These are phyloP conservation scores for Ulvella scutata DNA, from an alignment of 139 green algal species.

Conservation along the genomic window DNA sequence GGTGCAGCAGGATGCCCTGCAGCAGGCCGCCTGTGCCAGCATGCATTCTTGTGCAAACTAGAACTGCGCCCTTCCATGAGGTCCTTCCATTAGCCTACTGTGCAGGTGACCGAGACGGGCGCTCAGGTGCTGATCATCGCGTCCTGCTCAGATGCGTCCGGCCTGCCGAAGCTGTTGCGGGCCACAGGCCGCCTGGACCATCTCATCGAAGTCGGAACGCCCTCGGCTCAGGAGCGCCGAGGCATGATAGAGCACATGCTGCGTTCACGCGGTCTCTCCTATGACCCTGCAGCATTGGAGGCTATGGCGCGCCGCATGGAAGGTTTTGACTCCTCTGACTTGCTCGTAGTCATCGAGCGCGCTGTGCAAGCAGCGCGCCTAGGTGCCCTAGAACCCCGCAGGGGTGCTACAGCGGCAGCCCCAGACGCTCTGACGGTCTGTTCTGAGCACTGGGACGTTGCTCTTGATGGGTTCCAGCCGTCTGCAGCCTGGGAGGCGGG, in stretches of 20 bases:
- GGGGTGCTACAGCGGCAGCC: conserved; percentile 3
- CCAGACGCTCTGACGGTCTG: conserved; percentile 11
- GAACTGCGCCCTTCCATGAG: no score
- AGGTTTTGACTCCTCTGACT: conserved; percentile 56
- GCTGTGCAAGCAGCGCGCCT: conserved; percentile 28
- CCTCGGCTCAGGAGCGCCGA: not conserved
- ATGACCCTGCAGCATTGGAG: not conserved
- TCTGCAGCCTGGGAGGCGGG: conserved; percentile 44
- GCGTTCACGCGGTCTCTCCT: not conserved
- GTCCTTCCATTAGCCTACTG: no score
- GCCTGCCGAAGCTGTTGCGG: not conserved
- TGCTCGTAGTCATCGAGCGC: conserved; percentile 50
- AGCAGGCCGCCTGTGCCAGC: no score
- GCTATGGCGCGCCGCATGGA: conserved; percentile 28
- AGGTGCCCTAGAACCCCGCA: not conserved
- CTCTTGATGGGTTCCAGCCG: conserved; percentile 40
- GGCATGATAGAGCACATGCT: conserved; percentile 5
- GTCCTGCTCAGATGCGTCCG: not conserved
- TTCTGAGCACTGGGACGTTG: conserved; percentile 23
- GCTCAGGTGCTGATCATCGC: not conserved
- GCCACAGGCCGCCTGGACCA: not conserved
- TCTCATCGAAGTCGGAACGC: not conserved
- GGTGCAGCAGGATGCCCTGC: no score
- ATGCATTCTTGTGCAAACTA: no score
- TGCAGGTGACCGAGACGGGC: not conserved